A percentile compares a stretch with the other conserved stretches of the same genome.
phyloP scores from a whole-genome alignment of 352 stramenopile species.

The Pythium oligandrum region DNA sequence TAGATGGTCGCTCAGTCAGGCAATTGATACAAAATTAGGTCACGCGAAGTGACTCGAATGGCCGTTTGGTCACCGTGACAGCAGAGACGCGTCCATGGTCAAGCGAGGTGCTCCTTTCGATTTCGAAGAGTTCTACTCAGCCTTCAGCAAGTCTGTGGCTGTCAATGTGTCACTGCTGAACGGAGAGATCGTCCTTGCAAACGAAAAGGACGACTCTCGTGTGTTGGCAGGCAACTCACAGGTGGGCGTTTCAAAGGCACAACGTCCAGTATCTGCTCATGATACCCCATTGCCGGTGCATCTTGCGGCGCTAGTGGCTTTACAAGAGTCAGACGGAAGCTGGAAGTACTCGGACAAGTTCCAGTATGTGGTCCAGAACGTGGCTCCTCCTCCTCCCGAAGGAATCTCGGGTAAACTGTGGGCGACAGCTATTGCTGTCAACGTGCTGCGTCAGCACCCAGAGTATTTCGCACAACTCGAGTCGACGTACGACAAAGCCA shows the following conservation, averaged over 20 bases:
- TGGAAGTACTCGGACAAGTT: slow-evolving; percentile 58
- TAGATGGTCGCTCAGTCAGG: too few relatives aligned
- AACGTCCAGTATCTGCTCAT: neutral
- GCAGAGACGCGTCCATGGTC: too few relatives aligned
- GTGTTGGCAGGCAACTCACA: neutral
- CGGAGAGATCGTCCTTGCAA: slow-evolving; percentile 26
- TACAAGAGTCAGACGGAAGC: slow-evolving; percentile 60
- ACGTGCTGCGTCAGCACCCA: slow-evolving; percentile 49
- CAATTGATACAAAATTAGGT: too few relatives aligned
- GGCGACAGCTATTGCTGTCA: slow-evolving; percentile 53
- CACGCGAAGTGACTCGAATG: too few relatives aligned
- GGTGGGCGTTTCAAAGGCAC: neutral
- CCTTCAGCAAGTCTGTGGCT: slow-evolving; percentile 55
- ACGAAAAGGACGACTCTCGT: neutral
- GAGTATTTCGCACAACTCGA: slow-evolving; percentile 59
- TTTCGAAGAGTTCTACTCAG: slow-evolving; percentile 66
- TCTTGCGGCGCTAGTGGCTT: slow-evolving; percentile 33
- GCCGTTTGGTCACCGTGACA: too few relatives aligned
- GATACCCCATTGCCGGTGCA: slow-evolving; percentile 23
- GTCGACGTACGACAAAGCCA: slow-evolving; percentile 44
- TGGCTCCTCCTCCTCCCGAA: slow-evolving; percentile 30
- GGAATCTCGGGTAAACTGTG: slow-evolving; percentile 51
- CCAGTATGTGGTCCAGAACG: slow-evolving; percentile 42
- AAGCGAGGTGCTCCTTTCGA: neutral
- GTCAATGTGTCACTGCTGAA: slow-evolving; percentile 33